Percentiles rank a stretch among this genome's conserved stretches.
These are phyloP conservation scores for Globisporangium emineosum DNA, from an alignment of 352 stramenopile genomes.

Conservation along the genomic window DNA sequence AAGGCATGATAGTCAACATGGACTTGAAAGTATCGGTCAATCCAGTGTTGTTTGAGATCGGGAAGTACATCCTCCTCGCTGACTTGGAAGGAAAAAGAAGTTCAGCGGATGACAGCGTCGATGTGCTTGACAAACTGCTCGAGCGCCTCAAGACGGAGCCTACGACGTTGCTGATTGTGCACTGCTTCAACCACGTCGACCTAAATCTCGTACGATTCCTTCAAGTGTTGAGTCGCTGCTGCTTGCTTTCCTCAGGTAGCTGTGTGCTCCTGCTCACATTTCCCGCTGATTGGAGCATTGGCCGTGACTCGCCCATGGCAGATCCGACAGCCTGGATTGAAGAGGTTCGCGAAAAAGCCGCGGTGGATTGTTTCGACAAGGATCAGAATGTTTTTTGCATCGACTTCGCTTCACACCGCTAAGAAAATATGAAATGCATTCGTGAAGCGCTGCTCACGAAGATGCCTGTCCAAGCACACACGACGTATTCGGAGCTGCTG, in stretches of 20 bases:
- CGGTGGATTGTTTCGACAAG: neutral
- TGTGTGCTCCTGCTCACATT: neutral
- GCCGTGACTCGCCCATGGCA: neutral
- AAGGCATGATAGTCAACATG: neutral
- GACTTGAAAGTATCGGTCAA: neutral
- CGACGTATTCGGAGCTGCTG: neutral
- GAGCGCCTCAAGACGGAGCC: neutral
- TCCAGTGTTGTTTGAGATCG: neutral
- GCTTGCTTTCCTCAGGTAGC: neutral
- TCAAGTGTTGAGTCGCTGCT: neutral
- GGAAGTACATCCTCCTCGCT: neutral
- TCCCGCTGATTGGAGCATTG: neutral
- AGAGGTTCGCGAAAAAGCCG: neutral
- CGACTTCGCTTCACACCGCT: neutral
- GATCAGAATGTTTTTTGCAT: neutral
- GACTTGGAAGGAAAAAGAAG: neutral
- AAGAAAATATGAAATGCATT: neutral
- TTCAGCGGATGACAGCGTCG: neutral
- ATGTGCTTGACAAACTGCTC: neutral
- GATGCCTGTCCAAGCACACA: neutral
- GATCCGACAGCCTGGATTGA: neutral
- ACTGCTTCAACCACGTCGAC: neutral
- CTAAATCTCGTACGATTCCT: neutral
- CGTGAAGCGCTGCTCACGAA: neutral
- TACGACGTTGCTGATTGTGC: neutral